phyloP scores from a whole-genome alignment of 208 protist genomes.

The Perkinsela sp. region DNA sequence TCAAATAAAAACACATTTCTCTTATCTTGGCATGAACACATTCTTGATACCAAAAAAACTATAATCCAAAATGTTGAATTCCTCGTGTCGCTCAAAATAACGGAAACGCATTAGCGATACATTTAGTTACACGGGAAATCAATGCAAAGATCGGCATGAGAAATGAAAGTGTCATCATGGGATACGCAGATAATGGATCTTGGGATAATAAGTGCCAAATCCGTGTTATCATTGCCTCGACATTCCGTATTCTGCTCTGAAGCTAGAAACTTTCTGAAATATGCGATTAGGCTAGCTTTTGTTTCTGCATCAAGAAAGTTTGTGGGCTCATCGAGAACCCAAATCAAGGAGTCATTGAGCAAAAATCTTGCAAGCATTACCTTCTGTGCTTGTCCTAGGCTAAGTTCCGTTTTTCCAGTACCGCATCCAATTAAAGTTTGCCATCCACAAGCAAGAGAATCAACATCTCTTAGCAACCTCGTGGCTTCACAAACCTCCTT shows the following conservation, averaged over 20 bases:
- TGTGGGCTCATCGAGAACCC: background rate
- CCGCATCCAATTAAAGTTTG: background rate
- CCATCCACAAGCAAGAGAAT: background rate
- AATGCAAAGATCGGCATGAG: background rate
- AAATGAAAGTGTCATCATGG: background rate
- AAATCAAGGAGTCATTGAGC: background rate
- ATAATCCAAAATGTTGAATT: no score
- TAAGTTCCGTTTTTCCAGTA: background rate
- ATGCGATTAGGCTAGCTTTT: background rate
- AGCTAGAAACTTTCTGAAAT: background rate
- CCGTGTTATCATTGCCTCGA: background rate
- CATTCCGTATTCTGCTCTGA: no score
- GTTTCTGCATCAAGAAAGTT: background rate
- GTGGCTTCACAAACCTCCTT: background rate
- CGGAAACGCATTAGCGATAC: no score
- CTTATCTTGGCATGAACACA: no score
- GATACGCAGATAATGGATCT: background rate
- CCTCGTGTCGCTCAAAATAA: no score
- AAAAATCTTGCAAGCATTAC: background rate
- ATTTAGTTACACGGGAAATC: no score
- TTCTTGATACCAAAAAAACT: no score
- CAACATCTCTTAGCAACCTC: background rate
- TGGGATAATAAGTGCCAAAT: background rate
- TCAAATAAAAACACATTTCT: no score
- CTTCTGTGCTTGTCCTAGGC: background rate